Evolutionary conservation across 305 asterid species (phyloP).

Genomic region (Fraxinus velutina): DNA sequence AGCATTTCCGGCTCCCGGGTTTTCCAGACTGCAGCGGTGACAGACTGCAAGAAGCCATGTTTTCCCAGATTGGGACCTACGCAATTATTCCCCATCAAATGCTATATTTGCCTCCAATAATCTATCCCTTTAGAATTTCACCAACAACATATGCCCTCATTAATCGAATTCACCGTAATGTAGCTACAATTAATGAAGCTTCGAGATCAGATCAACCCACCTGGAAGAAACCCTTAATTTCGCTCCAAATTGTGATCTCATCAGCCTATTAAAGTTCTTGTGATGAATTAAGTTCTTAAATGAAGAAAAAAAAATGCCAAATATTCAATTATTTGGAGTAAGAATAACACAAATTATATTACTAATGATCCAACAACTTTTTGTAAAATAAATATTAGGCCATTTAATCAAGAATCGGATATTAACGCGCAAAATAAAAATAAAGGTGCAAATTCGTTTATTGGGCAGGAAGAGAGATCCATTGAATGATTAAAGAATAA

Average conservation of each 20-base stretch:
- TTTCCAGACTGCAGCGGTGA: slow-evolving; percentile 19
- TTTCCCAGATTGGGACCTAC: slow-evolving; percentile 11
- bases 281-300: background rate
- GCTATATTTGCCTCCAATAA: background rate
- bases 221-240: background rate
- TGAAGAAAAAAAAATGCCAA: background rate
- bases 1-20: background rate
- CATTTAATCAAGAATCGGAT: background rate
- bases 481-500: background rate
- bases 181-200: background rate
- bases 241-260: background rate
- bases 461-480: background rate
- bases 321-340: background rate
- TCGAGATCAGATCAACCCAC: background rate
- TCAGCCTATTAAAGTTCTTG: background rate
- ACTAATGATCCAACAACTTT: background rate
- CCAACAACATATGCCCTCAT: background rate
- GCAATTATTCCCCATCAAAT: slow-evolving; percentile 14
- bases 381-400: background rate
- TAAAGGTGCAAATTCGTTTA: background rate
- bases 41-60: slow-evolving; percentile 20
- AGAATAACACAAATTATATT: background rate
- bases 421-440: background rate
- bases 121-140: background rate
- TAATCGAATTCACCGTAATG: background rate